These are phyloP conservation scores for Abrus pulchellus DNA, from an alignment of 306 rosid species.

Conservation along the genomic window DNA sequence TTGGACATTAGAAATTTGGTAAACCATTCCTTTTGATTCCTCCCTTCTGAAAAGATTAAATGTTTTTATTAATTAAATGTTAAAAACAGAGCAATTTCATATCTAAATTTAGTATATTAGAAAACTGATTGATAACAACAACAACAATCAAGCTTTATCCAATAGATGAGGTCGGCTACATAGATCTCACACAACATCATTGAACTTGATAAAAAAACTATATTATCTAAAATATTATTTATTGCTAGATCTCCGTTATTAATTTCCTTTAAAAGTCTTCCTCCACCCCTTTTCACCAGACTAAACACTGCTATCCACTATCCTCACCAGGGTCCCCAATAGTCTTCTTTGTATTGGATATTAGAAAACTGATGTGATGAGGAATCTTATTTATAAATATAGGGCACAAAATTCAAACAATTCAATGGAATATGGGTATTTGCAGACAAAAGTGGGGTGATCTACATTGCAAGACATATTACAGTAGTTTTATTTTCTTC, in stretches of 20 bases:
- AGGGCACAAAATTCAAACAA: constrained; percentile 30
- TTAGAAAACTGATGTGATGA: constrained; percentile 1
- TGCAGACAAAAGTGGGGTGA: not conserved
- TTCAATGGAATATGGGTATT: not conserved
- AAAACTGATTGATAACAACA: not conserved
- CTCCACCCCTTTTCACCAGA: too few relatives aligned
- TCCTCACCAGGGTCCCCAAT: too few relatives aligned
- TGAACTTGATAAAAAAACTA: too few relatives aligned
- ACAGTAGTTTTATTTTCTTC: constrained; percentile 14
- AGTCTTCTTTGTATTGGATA: not conserved
- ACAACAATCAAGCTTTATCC: too few relatives aligned
- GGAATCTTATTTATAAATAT: not conserved
- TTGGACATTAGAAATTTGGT: not conserved
- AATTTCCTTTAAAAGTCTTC: too few relatives aligned
- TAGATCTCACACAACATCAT: too few relatives aligned
- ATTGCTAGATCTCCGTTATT: too few relatives aligned
- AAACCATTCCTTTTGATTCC: not conserved
- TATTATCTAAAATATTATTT: too few relatives aligned
- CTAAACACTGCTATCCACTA: too few relatives aligned
- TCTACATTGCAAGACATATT: constrained; percentile 1
- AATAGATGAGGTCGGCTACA: too few relatives aligned
- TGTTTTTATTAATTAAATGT: not conserved
- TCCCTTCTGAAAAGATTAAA: constrained; percentile 7
- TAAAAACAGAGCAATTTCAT: constrained; percentile 3
- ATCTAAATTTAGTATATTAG: not conserved